Percentiles rank a stretch among this genome's conserved stretches.
Conservation (phyloP, 1,284 basidiomycete genomes). For the Ustilago lituana region DNA sequence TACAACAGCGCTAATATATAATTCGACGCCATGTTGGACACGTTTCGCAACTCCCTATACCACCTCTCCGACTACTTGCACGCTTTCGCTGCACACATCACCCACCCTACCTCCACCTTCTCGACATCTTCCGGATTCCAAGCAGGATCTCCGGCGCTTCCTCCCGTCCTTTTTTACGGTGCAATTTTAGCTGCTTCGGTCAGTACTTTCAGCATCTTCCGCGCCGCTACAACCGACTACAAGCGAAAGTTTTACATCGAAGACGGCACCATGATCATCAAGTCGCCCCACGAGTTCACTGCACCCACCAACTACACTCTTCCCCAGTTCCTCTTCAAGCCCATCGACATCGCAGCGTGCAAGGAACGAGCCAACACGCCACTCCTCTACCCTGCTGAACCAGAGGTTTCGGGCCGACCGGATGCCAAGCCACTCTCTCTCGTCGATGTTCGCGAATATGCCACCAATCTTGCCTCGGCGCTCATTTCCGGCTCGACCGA, state of each 20-base stretch:
- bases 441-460: constrained; percentile 45
- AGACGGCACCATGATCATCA: constrained; percentile 50
- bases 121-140: constrained; percentile 10
- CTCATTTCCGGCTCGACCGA: constrained; percentile 44
- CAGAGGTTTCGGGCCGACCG: constrained; percentile 28
- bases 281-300: constrained; percentile 41
- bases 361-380: constrained; percentile 31
- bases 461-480: constrained; percentile 51
- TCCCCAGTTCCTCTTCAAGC: constrained; percentile 56
- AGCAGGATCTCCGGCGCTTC: background rate
- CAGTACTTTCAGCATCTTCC: constrained; percentile 11
- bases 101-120: background rate
- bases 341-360: constrained; percentile 34
- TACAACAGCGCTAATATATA: constrained; percentile 12
- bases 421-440: constrained; percentile 48
- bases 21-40: constrained; percentile 11
- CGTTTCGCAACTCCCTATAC: constrained; percentile 18
- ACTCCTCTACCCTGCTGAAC: constrained; percentile 50
- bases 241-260: constrained; percentile 29
- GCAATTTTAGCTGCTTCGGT: constrained; percentile 24
- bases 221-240: constrained; percentile 20
- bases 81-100: constrained; percentile 11
- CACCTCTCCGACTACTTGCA: constrained; percentile 25
- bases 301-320: constrained; percentile 47
- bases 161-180: constrained; percentile 21